Percentiles rank a stretch among this genome's conserved stretches.
These are phyloP conservation scores for Hypoxylon rubiginosum DNA, from an alignment of 2,329 filamentous ascomycete species.

Conservation along the genomic window DNA sequence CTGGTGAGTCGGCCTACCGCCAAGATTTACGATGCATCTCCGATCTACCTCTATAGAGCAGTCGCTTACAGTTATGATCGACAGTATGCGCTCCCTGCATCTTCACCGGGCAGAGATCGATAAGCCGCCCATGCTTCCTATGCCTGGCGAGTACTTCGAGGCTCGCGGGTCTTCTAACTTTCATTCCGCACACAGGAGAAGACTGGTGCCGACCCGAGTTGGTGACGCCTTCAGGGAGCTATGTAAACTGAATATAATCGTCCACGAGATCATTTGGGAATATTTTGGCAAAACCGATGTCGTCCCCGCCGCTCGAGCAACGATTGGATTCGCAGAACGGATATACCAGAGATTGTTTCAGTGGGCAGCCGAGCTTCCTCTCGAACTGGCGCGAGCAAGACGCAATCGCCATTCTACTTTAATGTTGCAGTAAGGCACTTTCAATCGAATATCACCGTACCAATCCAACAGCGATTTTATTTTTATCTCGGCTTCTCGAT, in stretches of 20 bases:
- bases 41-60: neutral
- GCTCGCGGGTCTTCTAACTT: constrained; percentile 20
- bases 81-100: constrained; percentile 39
- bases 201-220: constrained; percentile 19
- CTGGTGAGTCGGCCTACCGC: constrained; percentile 30
- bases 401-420: constrained; percentile 31
- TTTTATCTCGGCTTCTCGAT: neutral
- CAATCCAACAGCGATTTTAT: neutral
- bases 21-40: constrained; percentile 2
- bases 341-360: constrained; percentile 34
- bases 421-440: constrained; percentile 38
- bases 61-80: constrained; percentile 14
- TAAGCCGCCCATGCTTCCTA: constrained; percentile 35
- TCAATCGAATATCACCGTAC: neutral
- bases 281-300: constrained; percentile 36
- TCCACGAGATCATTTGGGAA: constrained; percentile 36
- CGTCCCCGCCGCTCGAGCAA: constrained; percentile 39
- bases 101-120: constrained; percentile 39
- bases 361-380: constrained; percentile 35
- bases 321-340: constrained; percentile 34
- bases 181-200: constrained; percentile 9
- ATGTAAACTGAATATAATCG: constrained; percentile 36
- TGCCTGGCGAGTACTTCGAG: constrained; percentile 36
- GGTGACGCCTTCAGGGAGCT: constrained; percentile 31
- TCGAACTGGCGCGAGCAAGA: constrained; percentile 37